Evolutionary conservation across 164 flowering plant species (phyloP).

Genomic region (Platanus orientalis): DNA sequence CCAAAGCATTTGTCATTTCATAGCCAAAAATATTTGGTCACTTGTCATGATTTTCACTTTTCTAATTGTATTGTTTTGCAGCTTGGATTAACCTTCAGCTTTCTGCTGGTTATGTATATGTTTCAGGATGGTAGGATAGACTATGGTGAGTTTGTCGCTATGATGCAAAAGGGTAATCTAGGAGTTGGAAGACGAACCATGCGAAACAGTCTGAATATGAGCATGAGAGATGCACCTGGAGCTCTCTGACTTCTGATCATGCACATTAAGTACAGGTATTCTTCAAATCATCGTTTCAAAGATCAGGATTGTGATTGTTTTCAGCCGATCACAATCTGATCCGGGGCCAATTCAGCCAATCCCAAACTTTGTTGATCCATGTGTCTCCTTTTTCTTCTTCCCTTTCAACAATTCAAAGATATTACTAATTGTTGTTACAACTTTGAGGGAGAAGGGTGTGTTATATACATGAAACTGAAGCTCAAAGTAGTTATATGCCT

Average conservation of each 20-base stretch:
- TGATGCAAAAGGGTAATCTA: conserved; percentile 92
- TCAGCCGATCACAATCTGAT: too few relatives aligned
- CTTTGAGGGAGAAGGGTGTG: too few relatives aligned
- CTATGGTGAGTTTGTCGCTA: conserved; percentile 91
- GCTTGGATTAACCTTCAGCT: background rate
- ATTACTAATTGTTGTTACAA: too few relatives aligned
- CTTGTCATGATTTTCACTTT: background rate
- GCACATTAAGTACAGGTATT: conserved; percentile 34
- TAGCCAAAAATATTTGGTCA: background rate
- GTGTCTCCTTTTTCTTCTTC: too few relatives aligned
- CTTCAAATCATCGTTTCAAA: background rate
- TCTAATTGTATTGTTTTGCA: background rate
- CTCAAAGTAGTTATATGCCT: too few relatives aligned
- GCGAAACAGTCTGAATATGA: conserved; percentile 83
- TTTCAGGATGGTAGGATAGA: conserved; percentile 92
- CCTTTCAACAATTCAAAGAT: too few relatives aligned
- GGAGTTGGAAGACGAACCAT: conserved; percentile 86
- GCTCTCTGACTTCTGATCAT: conserved; percentile 27
- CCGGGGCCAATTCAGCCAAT: too few relatives aligned
- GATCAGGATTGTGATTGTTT: too few relatives aligned
- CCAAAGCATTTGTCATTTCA: background rate
- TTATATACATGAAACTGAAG: too few relatives aligned
- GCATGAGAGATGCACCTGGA: conserved; percentile 72
- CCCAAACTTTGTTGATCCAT: too few relatives aligned
- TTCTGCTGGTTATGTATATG: background rate